Percentiles rank a stretch among this genome's conserved stretches.
phyloP scores from a whole-genome alignment of 805 yeast species.

The Hanseniaspora pseudoguilliermondii region DNA sequence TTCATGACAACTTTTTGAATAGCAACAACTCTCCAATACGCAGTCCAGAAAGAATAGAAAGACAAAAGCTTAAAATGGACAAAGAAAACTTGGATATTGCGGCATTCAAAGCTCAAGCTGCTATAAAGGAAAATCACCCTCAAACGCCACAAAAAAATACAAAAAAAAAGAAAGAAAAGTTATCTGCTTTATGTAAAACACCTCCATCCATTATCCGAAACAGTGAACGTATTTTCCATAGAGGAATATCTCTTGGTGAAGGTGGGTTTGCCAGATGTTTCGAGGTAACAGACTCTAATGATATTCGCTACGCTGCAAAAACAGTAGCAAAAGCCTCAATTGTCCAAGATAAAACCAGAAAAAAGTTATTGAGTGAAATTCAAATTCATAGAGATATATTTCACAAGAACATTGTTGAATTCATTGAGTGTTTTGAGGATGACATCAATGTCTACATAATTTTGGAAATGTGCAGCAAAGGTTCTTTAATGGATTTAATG shows the following conservation, averaged over 20 bases:
- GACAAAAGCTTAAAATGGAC: constrained; percentile 10
- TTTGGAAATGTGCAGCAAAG: constrained; percentile 89
- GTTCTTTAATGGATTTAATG: constrained; percentile 82
- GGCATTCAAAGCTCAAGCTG: constrained; percentile 1
- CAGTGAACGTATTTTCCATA: constrained; percentile 77
- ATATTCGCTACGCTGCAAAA: constrained; percentile 85
- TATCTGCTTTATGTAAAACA: constrained; percentile 83
- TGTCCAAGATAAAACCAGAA: constrained; percentile 75
- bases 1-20: constrained; percentile 9
- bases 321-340: constrained; percentile 95
- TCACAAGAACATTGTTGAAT: constrained; percentile 83
- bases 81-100: constrained; percentile 18
- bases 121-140: constrained; percentile 11
- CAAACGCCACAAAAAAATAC: constrained; percentile 28
- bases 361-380: constrained; percentile 77
- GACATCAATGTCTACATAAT: constrained; percentile 85
- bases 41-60: constrained; percentile 10
- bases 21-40: constrained; percentile 11
- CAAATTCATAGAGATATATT: constrained; percentile 83
- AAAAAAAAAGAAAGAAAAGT: constrained; percentile 68
- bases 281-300: constrained; percentile 84
- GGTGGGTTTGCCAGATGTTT: constrained; percentile 99
- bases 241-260: constrained; percentile 87
- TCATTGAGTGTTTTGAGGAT: constrained; percentile 94
- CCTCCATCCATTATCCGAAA: constrained; percentile 91